A percentile compares a stretch with the other conserved stretches of the same genome.
Evolutionary conservation across 75 land plant species (phyloP).

Genomic region (Ceratopteris richardii): DNA sequence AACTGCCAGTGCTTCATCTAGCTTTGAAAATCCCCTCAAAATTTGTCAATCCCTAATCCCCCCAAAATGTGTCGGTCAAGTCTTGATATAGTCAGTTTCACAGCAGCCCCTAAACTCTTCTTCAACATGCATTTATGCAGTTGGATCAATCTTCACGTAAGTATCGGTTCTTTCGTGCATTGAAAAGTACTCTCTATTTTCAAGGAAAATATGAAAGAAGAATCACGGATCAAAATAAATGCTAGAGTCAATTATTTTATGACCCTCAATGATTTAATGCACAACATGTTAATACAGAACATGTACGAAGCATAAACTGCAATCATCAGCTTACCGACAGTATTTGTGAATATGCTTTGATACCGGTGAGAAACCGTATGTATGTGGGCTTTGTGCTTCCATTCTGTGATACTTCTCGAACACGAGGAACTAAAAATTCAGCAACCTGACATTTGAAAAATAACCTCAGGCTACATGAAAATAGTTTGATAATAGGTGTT

Average conservation of each 20-base stretch:
- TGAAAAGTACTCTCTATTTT: slow-evolving; percentile 77
- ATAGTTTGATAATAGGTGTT: slow-evolving; percentile 6
- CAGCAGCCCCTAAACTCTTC: too few species aligned
- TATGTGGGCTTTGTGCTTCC: slow-evolving; percentile 73
- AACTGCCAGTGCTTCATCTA: too few species aligned
- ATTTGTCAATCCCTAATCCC: too few species aligned
- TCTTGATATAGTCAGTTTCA: too few species aligned
- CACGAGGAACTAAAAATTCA: slow-evolving; percentile 70
- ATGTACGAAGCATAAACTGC: background rate
- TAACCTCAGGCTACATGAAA: too few species aligned
- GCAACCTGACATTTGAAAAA: slow-evolving; percentile 52
- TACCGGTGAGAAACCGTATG: slow-evolving; percentile 86
- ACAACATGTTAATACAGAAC: background rate
- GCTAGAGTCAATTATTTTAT: background rate
- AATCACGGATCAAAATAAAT: background rate
- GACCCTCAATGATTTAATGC: background rate
- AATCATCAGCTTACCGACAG: slow-evolving; percentile 50
- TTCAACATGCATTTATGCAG: background rate
- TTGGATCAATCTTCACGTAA: slow-evolving; percentile 59
- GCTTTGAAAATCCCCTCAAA: too few species aligned
- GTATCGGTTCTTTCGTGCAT: slow-evolving; percentile 71
- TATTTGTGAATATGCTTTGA: slow-evolving; percentile 94
- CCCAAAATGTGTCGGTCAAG: too few species aligned
- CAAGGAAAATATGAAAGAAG: background rate
- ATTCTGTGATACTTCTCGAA: slow-evolving; percentile 48